Evolutionary conservation across 2,329 filamentous ascomycete species (phyloP), one percentile per base, ranked within the genome.

Genomic region (Didymella exigua): DNA sequence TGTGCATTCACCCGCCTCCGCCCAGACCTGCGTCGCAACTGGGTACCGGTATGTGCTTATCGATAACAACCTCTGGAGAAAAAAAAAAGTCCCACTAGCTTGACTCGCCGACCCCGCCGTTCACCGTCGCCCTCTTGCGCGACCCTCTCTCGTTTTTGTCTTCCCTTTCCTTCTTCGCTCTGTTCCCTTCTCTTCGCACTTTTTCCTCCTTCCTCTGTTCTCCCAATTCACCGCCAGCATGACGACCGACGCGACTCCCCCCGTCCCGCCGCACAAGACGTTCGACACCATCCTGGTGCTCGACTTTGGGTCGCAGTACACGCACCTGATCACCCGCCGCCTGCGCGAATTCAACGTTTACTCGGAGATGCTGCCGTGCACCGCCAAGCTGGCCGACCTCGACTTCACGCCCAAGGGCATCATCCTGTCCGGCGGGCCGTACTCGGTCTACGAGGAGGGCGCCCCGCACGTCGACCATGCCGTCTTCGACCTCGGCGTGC

Each of bases 351-450:
- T 96, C 76, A 89, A 88, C 78, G 84, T 96, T 74, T 96, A 90
- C 80, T 86, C 86, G 58, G 92, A 96, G 79, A 89, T 96, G 87
- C 85, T 96, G 37, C 90, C 90, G 19, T 96, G 92, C 77, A 96
- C 89, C 40, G 87, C 89, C 68, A 93, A 93, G 80, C 77, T 96
- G 19, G 79, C 84, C 6, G 90, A 95, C 51, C 82, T 96, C 29
- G 73, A 81, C 41, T 96, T 84, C 81, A 91, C 86, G 71, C 93
- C 93, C 18, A 89, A 89, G 71, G 93, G 93, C 64, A 86, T 98
- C 61, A 89, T 96, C 52, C 79, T 93, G 9, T 89, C 86, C 8
- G 89, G 89, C 59, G 87, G 88, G 34, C 85, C 85, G 13, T 88
- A 85, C 75, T 93, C 89, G 2, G 93, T 97, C 48, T 96, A 96